Evolutionary conservation across 2,329 filamentous ascomycete species (phyloP).

Genomic region (Xylaria digitata): DNA sequence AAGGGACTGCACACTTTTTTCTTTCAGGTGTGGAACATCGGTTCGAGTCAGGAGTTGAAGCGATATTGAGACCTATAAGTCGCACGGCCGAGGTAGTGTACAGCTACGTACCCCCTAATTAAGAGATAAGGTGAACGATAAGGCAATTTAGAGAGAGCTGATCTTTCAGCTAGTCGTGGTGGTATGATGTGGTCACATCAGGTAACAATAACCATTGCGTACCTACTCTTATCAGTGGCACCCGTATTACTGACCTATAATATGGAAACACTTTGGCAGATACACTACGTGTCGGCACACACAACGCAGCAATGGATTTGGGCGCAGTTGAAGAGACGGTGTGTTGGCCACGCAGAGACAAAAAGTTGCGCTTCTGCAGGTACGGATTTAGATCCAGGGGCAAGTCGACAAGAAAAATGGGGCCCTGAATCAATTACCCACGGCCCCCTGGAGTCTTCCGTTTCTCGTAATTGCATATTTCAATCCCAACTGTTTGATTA

Average conservation of each 20-base stretch:
- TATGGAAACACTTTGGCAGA: constrained; percentile 19
- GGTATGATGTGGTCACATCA: constrained; percentile 8
- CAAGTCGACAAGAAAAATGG: constrained; percentile 9
- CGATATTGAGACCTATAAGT: neutral
- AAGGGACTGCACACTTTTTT: constrained; percentile 11
- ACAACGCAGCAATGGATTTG: too few species aligned
- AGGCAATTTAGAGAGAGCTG: constrained; percentile 13
- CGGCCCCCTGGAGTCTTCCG: constrained; percentile 1
- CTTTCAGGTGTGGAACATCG: too few species aligned
- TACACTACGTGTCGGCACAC: constrained; percentile 1
- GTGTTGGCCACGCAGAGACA: constrained; percentile 38
- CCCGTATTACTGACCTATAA: constrained; percentile 3
- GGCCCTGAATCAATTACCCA: neutral
- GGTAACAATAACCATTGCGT: neutral
- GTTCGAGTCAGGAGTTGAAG: constrained; percentile 15
- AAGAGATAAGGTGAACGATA: constrained; percentile 4
- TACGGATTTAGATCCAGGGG: constrained; percentile 29
- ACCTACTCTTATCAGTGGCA: neutral
- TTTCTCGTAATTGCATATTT: neutral
- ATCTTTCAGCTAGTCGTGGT: constrained; percentile 12
- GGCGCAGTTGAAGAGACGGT: constrained; percentile 5
- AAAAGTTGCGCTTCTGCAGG: constrained; percentile 44
- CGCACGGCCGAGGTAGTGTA: neutral
- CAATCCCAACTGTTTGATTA: too few species aligned
- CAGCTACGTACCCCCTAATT: constrained; percentile 7